Evolutionary conservation across 495 filamentous ascomycete genomes (phyloP), one percentile per base, ranked within the genome.

Genomic region (Lepidopterella palustris): DNA sequence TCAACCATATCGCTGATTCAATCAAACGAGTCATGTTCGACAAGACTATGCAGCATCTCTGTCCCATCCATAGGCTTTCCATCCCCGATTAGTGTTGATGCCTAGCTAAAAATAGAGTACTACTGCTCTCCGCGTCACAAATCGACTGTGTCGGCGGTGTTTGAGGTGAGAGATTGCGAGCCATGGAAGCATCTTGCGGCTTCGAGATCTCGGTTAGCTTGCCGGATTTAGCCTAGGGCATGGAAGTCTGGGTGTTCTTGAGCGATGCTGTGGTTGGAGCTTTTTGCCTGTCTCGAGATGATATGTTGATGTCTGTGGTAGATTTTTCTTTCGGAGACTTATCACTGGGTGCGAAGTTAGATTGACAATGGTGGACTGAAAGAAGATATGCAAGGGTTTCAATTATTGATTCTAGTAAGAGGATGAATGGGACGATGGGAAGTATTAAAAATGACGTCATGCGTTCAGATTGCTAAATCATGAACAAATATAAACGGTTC

Each of bases 11-110:
- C 45, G 42, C 13, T 42, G 39, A 42, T 42, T 5, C 32, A 57
- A 45, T 62, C 53, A 28, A 57, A 57, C 27, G 32, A 42, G 35
- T 40, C 59, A 50, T 51, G 59, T 27, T 58, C 31, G 15, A 40
- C 55, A 5, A 62, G 53, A 29, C 53, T 45, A 51, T 62, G 59
- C 20, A 62, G 42, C 27, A 62, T 23, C 18, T 62, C 59, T 2
- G 59, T 62, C 29, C 45, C 15, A 26, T 62, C 59, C 13, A 55
- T 23, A 11, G 58, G 48, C 24, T 53, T 61, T 20, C 24, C 5
- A 21, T 57, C 53, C 27, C 47, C 59, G 4, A 62, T 53, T 11
- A 62, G 32, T 15, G 59, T 62, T 5, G 59, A 57, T 23, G 59
- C 23, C 42, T 62, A 42, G 26, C 59, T 62, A 4, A 40, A 62